Evolutionary conservation across 805 yeast species (phyloP), one percentile per base, ranked within the genome.

Genomic region (Torulaspora gathmanii): DNA sequence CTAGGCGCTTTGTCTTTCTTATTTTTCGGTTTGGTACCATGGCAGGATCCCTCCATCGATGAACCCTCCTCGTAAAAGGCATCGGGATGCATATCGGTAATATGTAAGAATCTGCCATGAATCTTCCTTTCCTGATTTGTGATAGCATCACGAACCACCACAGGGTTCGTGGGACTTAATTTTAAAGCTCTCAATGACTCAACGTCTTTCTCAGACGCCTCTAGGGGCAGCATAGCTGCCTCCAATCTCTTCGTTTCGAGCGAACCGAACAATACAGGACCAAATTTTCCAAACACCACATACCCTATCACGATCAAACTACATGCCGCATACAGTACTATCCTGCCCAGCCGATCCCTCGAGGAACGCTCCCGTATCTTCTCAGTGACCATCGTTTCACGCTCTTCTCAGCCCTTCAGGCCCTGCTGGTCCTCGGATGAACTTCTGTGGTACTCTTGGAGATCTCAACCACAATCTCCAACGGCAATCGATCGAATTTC

Each of bases 81-180:
- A 63, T 87, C 96, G 0, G 95, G 95, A 58, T 87, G 96, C 49
- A 88, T 71, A 60, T 87, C 96, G 0, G 95, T 87, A 22, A 87
- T 73, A 58, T 88, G 95, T n/a, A 87, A 66, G 57, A 87, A 88
- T 44, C 93, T 67, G 0, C 96, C 96, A 54, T 82, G 85, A 11
- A 83, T 30, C 17, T 47, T 50, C 28, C 51, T 50, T 16, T 49
- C 50, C 30, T 46, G 57, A 4, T 56, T 58, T 4, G 47, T 45
- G 3, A 15, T 23, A 4, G 40, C 31, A 22, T 53, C 55, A 3
- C 42, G 29, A 6, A 58, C 50, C n/a, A 58, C 47, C 3, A 72
- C 49, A 1, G 77, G 72, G 16, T 62, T 67, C 40, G 61, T 61
- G 0, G 74, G 74, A 1, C 74, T 71, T 8, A 74, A 50, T 0